Evolutionary conservation across 257 asterid genomes (phyloP), one percentile per base, ranked within the genome.

Genomic region (Echites panduratus): DNA sequence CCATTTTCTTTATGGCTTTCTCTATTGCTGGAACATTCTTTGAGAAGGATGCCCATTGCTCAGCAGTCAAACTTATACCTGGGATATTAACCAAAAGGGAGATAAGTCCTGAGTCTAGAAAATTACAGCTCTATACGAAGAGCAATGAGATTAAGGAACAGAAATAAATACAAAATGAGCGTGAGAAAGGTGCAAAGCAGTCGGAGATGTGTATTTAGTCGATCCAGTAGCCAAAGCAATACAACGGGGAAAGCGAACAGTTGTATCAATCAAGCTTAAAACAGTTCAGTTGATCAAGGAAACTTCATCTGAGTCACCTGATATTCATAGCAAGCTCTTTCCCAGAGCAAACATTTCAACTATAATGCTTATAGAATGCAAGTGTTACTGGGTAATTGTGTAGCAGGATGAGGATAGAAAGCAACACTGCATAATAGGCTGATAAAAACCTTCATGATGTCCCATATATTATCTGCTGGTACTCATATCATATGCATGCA

Each of bases 21-120:
- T 94, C 99, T 63, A 94, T 87, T 59, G 82, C 95, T 43, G 97
- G 92, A 56, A 92, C 80, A 27, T 79, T 84, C 80, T 90, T 89
- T 62, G 81, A 86, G 83, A 92, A 90, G 10, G 88, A 53, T 13
- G 82, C 83, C 98, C 98, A 90, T 61, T 92, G 97, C 79, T 89
- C 97, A 8, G 93, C 67, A 8, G 96, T 80, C 88, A 94, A 82
- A 89, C 96, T 94, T 83, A 94, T 94, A 59, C 99, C 99, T 94
- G 80, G 73, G 70, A 41, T 19, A 19, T 62, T 9, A 16, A 22
- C 5, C 67, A 32, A 62, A 1, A 16, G 35, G 11, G 7, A 61
- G 26, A 62, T 4, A 5, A 17, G 43, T 17, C 35, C 2, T 14
- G 17, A 7, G 5, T 5, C 4, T 16, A 62, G n/a, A 14, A 20